A percentile compares a stretch with the other conserved stretches of the same genome.
Conservation (phyloP, 2,329 filamentous ascomycete genomes). For the Sporothrix sp. region DNA sequence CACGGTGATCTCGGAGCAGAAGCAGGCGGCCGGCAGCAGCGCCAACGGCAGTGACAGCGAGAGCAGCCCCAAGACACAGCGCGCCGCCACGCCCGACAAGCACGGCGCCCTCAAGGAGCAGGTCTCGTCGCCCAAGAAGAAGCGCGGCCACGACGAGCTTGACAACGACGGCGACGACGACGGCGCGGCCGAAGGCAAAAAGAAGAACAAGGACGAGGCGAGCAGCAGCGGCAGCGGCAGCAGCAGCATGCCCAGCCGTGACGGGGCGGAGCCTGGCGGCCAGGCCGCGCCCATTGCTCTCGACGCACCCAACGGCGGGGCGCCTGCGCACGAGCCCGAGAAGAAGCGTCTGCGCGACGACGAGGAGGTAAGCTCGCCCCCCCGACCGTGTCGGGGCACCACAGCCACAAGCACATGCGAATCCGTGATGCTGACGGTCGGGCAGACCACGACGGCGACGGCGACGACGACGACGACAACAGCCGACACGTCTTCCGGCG, state of each 20-base stretch:
- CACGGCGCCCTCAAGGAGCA: conserved; percentile 38
- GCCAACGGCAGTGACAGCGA: conserved; percentile 20
- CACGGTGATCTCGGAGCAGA: conserved; percentile 49
- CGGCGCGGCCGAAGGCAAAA: conserved; percentile 27
- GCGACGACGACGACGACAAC: no score
- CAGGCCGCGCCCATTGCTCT: conserved; percentile 29
- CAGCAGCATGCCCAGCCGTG: neutral
- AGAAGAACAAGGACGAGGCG: conserved; percentile 34
- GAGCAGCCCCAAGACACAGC: conserved; percentile 16
- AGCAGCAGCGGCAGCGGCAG: conserved; percentile 18
- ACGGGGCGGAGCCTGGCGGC: neutral
- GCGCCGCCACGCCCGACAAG: conserved; percentile 7
- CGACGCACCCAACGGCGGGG: neutral
- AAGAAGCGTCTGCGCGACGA: conserved; percentile 55
- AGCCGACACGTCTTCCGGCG: neutral
- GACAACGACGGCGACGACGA: conserved; percentile 38
- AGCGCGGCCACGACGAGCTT: conserved; percentile 50
- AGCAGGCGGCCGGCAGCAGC: conserved; percentile 19
- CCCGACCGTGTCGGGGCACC: no score
- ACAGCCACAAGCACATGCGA: no score
- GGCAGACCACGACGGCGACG: no score
- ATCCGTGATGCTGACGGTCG: no score
- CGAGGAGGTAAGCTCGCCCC: no score
- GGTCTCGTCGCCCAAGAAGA: conserved; percentile 55
- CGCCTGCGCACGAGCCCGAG: conserved; percentile 44